phyloP scores from a whole-genome alignment of 176 grass and related monocot genomes.

The Juncus effusus region DNA sequence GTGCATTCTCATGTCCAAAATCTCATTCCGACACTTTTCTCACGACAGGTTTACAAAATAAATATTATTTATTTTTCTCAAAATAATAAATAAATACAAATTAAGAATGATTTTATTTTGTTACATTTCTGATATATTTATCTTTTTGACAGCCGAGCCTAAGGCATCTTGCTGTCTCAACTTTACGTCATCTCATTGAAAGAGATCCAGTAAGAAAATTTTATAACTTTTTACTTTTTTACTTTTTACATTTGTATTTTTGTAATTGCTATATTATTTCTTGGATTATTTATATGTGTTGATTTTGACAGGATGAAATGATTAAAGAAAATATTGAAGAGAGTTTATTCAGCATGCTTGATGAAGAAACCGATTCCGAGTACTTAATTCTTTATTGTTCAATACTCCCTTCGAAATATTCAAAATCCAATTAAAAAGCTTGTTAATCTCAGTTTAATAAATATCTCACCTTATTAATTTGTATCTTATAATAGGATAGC shows the following conservation, averaged over 20 bases:
- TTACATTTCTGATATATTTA: constrained; percentile 21
- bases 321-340: constrained; percentile 84
- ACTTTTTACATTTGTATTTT: constrained; percentile 29
- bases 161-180: constrained; percentile 81
- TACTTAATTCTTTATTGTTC: constrained; percentile 38
- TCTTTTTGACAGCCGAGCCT: constrained; percentile 66
- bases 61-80: constrained; percentile 16
- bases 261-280: constrained; percentile 2
- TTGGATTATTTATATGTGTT: constrained; percentile 8
- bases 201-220: constrained; percentile 67
- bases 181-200: constrained; percentile 84
- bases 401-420: not conserved
- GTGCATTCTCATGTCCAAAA: constrained; percentile 82
- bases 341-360: constrained; percentile 91
- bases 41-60: constrained; percentile 65
- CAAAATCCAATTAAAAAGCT: not conserved
- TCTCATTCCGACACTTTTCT: constrained; percentile 82
- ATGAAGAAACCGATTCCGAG: constrained; percentile 97
- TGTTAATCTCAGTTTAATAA: constrained; percentile 5
- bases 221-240: constrained; percentile 7
- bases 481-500: constrained; percentile 52
- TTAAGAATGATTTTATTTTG: not conserved
- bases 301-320: constrained; percentile 59
- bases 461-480: constrained; percentile 25
- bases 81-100: not conserved